Evolutionary conservation across 2,329 filamentous ascomycete species (phyloP), one percentile per base, ranked within the genome.

Genomic region (Colletotrichum cuscutae): DNA sequence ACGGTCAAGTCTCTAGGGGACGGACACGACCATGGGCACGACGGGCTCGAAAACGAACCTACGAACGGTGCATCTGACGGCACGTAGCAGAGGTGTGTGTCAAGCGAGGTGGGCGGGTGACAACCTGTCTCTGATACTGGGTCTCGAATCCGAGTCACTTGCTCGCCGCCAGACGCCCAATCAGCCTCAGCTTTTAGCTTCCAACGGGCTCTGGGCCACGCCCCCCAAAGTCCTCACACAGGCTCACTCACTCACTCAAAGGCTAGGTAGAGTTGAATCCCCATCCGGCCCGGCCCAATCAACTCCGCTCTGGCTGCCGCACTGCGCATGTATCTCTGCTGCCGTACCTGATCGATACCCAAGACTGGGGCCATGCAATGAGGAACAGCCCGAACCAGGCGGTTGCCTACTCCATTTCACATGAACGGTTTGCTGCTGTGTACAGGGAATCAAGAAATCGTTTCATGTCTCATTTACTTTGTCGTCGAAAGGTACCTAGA

Each of bases 51-150:
- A 22, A 56, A 42, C 32, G 57, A 57, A 53, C 49, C 59, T 30
- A 63, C 60, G 57, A 37, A 66, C 54, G 54, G 68, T 54, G 53
- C 68, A 60, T 70, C 62, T 71, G 68, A 67, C 46, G 68, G 53
- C 37, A 52, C 54, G 42, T 42, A 68, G 56, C 24, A 53, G 35
- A 58, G 28, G 53, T 58, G 54, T 71, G 62, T 73, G 71, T 72
- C 62, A 67, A 67, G 52, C 67, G 62, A 62, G 71, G 58, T 49
- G 57, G 57, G 68, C 68, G 52, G 62, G 52, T 73, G 71, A 73
- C 68, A 72, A 37, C 52, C 56, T 72, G 68, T 73, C 71, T 73
- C 62, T 72, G 35, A 73, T 42, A 72, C 53, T 53, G 32, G 26
- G 57, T 30, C 52, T 71, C 52, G 61, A 62, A 65, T 46, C 58